A percentile compares a stretch with the other conserved stretches of the same genome.
These are phyloP conservation scores for Trichosporon asahii DNA, from an alignment of 1,284 basidiomycete species.

Conservation along the genomic window DNA sequence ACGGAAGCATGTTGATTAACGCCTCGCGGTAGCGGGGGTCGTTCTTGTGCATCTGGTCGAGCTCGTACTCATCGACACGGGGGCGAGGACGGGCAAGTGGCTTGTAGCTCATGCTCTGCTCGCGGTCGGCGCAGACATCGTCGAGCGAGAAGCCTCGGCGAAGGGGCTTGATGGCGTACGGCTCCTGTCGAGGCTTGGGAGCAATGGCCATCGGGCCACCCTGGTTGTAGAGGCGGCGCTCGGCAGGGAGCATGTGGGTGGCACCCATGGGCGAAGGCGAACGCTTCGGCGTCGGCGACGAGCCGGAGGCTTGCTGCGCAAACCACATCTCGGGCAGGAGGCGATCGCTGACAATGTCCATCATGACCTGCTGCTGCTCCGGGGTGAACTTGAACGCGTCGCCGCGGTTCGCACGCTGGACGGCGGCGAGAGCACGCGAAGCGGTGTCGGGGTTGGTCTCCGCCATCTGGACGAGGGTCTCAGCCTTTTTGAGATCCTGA, in stretches of 20 bases:
- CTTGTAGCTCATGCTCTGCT: slow-evolving; percentile 28
- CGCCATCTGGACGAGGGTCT: slow-evolving; percentile 23
- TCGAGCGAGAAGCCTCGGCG: slow-evolving; percentile 27
- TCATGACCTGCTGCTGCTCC: slow-evolving; percentile 24
- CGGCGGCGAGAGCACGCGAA: slow-evolving; percentile 23
- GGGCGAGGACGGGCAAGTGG: slow-evolving; percentile 19
- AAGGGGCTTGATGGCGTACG: slow-evolving; percentile 20
- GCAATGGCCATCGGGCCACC: slow-evolving; percentile 20
- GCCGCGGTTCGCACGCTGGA: slow-evolving; percentile 25
- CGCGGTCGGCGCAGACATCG: slow-evolving; percentile 27
- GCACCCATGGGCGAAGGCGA: slow-evolving; percentile 12
- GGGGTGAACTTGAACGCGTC: slow-evolving; percentile 23
- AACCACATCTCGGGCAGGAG: slow-evolving; percentile 26
- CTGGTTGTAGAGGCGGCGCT: slow-evolving; percentile 17
- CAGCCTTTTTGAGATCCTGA: slow-evolving; percentile 28
- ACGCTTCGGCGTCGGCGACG: slow-evolving; percentile 23
- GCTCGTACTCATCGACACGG: slow-evolving; percentile 20
- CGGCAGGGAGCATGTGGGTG: slow-evolving; percentile 8
- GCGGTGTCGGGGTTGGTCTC: slow-evolving; percentile 27
- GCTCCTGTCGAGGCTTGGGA: slow-evolving; percentile 17
- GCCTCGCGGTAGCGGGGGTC: slow-evolving; percentile 29
- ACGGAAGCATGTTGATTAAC: slow-evolving; percentile 25
- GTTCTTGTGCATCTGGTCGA: slow-evolving; percentile 28
- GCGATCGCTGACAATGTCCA: slow-evolving; percentile 28
- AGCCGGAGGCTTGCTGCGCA: slow-evolving; percentile 23